Percentiles rank a stretch among this genome's conserved stretches.
Conservation (phyloP, 305 asterid genomes). For the Solanum chacoense region DNA sequence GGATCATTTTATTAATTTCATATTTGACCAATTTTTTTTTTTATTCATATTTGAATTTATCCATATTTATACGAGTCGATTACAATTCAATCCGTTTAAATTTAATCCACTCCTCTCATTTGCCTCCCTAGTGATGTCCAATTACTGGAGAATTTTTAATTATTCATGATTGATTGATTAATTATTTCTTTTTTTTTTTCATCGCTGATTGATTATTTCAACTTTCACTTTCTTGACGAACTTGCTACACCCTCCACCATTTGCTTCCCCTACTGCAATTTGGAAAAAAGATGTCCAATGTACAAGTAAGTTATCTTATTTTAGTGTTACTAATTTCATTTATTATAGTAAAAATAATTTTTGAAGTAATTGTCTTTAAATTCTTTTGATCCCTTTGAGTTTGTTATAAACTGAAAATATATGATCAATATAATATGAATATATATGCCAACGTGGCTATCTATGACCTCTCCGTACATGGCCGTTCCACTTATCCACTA, state of each 20-base stretch:
- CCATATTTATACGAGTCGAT: too few relatives aligned
- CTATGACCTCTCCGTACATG: not conserved
- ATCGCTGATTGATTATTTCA: too few relatives aligned
- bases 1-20: not conserved
- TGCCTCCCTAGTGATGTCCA: too few relatives aligned
- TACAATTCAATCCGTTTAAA: not conserved
- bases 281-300: not conserved
- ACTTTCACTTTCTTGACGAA: too few relatives aligned
- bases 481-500: not conserved
- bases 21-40: too few relatives aligned
- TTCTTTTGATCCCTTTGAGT: not conserved
- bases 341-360: not conserved
- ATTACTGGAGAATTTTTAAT: too few relatives aligned
- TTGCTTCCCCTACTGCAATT: not conserved
- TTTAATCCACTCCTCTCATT: not conserved
- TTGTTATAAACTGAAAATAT: not conserved
- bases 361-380: not conserved
- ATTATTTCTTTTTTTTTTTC: too few relatives aligned
- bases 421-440: not conserved
- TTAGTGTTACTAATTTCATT: not conserved
- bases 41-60: too few relatives aligned
- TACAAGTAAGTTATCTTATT: not conserved
- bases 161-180: accelerated
- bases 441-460: not conserved
- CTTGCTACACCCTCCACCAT: not conserved